Evolutionary conservation across 2,329 filamentous ascomycete genomes (phyloP).

Genomic region (Trichoderma koningiopsis): DNA sequence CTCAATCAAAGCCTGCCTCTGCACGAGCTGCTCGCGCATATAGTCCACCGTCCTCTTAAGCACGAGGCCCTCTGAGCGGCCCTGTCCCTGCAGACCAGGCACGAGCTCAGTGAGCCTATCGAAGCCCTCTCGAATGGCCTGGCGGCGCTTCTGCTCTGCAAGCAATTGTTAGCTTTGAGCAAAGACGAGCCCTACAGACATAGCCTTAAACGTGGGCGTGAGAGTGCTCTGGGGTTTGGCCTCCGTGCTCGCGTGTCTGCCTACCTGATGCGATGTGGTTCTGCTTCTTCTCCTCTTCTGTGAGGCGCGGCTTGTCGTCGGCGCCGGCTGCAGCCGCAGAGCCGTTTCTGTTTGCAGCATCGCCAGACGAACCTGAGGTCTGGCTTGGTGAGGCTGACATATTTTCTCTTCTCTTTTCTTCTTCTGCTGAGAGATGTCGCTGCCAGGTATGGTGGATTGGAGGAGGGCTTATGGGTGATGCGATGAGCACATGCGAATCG

Average conservation of each 20-base stretch:
- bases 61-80: constrained; percentile 83
- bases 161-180: constrained; percentile 25
- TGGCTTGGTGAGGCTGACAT: constrained; percentile 39
- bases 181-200: too few species aligned
- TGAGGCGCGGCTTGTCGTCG: constrained; percentile 55
- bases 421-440: not conserved
- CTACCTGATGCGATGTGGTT: constrained; percentile 59
- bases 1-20: constrained; percentile 59
- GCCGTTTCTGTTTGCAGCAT: constrained; percentile 27
- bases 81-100: constrained; percentile 79
- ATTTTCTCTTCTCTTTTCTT: not conserved
- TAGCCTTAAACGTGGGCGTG: not conserved
- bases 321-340: constrained; percentile 24
- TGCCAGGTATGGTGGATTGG: not conserved
- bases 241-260: constrained; percentile 37
- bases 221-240: too few species aligned
- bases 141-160: constrained; percentile 49
- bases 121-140: constrained; percentile 79
- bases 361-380: constrained; percentile 31
- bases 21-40: constrained; percentile 61
- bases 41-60: constrained; percentile 70
- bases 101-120: constrained; percentile 79
- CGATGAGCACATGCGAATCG: constrained; percentile 1
- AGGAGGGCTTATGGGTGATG: not conserved
- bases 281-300: constrained; percentile 58